Base-by-base conservation (phyloP, 352 stramenopile species). In the Pythium sukuiense region DNA sequence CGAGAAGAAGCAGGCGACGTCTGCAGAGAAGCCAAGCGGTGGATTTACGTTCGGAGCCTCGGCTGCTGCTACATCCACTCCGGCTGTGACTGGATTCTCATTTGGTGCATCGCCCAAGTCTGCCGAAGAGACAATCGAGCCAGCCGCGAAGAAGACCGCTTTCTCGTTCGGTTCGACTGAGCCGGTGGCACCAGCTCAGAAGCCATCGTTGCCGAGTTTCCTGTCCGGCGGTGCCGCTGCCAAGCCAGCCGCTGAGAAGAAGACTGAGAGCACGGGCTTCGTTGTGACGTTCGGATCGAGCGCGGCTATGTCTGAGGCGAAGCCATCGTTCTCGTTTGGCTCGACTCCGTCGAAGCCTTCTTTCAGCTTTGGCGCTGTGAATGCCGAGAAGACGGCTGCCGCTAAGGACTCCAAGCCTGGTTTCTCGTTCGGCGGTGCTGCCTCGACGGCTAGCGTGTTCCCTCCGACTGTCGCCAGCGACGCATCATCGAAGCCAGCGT, bases 391-490 rank as follows among this genome's bases (percentile, higher is more conserved):
- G 32, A 2, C 20, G n/a, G 37, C 32, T 50, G 26, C n/a, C 14
- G 11, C 20, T 6, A 37, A 48, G n/a, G 13, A 60, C 13, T 48
- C 65, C 14, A 77, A 67, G 56, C 69, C 76, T 52, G 65, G 66
- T 3, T 85, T 85, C 58, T 69, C 80, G 1, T 87, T 88, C 26
- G 78, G 76, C 50, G 32, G 58, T 13, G 53, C 70, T 52, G 27
- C 68, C 59, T 63, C 74, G 29, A 61, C 61, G 12, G 33, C 43
- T 43, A 24, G 20, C 20, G 20, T 24, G 20, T 24, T 24, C 20
- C 20, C 20, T 24, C 20, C 20, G 20, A 13, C 68, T 33, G 30
- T 57, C n/a, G 30, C 26, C 27, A n/a, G 59, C 67, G 61, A 48
- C 24, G 35, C 66, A 45, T 4, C 41, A 27, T 26, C 59, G 9